Evolutionary conservation across 768 basidiomycete genomes (phyloP), one percentile per base, ranked within the genome.

Genomic region (Dendrothele bispora): DNA sequence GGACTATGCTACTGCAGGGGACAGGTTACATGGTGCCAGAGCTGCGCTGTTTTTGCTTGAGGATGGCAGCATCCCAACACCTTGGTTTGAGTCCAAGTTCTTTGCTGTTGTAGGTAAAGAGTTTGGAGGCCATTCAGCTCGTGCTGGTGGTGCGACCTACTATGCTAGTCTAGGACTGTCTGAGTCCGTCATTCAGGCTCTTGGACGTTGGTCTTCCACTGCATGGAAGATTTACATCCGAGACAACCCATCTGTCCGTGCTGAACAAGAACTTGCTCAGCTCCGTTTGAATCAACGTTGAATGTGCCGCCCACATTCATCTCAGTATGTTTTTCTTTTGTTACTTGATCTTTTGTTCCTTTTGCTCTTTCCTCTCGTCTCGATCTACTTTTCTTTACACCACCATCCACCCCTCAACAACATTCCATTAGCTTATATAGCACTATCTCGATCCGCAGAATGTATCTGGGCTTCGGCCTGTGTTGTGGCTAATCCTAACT

Each of bases 131-230:
- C 61, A 64, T 22, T 64, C 60, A 7, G 24, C 50, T 22, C 39
- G 59, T 2, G 61, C 55, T 15, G 57, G 59, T 12, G 58, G 54
- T 11, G 59, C 64, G 2, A 66, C 64, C 3, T 63, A 54, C 29
- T 61, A 57, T 39, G 61, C 58, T 1, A 39, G 50, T 3, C 52
- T 59, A 6, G 59, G 62, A 4, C 15, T 65, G 5, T 45, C 52
- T 17, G 55, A 60, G 42, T 37, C 45, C 21, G 52, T 62, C 29
- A 60, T 63, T 30, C 57, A 58, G 43, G 53, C 60, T 10, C 26
- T 63, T 11, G 53, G 62, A 15, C 15, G 24, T 12, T 43, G 41
- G 41, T 43, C 41, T 11, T 43, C 41, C 17, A 20, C 11, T 5
- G 24, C 41, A 28, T 43, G 41, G 41, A 29, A 29, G 17, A 43